Evolutionary conservation across 2,329 filamentous ascomycete genomes (phyloP).

Genomic region (Chrysoporthe austroafricana): DNA sequence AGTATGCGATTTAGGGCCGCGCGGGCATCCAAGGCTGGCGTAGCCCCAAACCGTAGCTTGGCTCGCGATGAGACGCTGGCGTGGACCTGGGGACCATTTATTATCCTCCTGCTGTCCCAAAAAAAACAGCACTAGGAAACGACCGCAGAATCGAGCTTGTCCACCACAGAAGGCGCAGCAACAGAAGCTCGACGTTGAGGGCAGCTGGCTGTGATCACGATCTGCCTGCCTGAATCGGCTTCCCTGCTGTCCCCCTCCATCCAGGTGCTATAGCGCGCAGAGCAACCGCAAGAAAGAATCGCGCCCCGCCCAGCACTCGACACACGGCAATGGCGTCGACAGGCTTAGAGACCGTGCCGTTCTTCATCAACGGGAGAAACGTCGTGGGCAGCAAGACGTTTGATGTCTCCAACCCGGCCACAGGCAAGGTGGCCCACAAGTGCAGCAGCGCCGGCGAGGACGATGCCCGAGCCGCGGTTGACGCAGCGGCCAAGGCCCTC

Average conservation of each 20-base stretch:
- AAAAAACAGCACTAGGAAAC: neutral
- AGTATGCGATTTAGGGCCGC: neutral
- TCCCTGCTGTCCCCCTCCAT: neutral
- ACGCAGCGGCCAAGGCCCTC: conserved; percentile 67
- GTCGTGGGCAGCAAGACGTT: conserved; percentile 34
- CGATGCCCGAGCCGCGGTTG: conserved; percentile 38
- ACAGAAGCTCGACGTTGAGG: neutral
- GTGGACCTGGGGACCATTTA: neutral
- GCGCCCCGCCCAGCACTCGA: neutral
- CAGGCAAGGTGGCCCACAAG: conserved; percentile 36
- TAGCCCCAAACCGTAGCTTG: neutral
- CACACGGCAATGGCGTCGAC: conserved; percentile 15
- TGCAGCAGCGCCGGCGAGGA: conserved; percentile 34
- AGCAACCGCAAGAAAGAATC: neutral
- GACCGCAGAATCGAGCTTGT: neutral
- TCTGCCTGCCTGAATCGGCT: neutral
- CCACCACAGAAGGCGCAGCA: neutral
- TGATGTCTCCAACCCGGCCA: conserved; percentile 36
- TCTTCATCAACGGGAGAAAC: conserved; percentile 40
- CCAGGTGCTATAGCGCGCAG: neutral
- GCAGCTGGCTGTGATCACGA: neutral
- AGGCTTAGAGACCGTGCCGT: conserved; percentile 34
- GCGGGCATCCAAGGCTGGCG: neutral
- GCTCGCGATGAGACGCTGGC: neutral
- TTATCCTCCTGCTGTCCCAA: neutral